These are phyloP conservation scores for Ganoderma multipileum DNA, from an alignment of 1,284 basidiomycete species.

Conservation along the genomic window DNA sequence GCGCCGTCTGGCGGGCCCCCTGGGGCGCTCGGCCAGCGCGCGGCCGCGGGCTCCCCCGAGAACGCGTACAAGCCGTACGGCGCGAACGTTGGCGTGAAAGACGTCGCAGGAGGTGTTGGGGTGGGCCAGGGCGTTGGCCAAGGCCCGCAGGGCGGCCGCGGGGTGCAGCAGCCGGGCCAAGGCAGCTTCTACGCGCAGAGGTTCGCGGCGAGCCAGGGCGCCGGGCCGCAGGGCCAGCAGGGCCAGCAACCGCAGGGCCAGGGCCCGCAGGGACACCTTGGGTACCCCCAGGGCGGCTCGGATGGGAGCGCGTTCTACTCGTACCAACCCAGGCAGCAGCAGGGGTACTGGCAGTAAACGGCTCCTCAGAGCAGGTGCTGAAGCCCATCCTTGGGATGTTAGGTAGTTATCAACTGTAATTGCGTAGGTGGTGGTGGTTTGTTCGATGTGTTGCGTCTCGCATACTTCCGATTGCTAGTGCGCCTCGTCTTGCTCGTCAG, in stretches of 20 bases:
- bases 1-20: slow-evolving; percentile 51
- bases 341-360: slow-evolving; percentile 73
- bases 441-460: slow-evolving; percentile 2
- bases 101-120: slow-evolving; percentile 57
- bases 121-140: slow-evolving; percentile 48
- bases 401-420: slow-evolving; percentile 1
- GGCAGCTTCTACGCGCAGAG: slow-evolving; percentile 68
- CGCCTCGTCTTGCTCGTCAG: slow-evolving; percentile 3
- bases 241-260: slow-evolving; percentile 51
- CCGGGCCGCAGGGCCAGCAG: slow-evolving; percentile 54
- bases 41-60: slow-evolving; percentile 67
- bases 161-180: slow-evolving; percentile 57
- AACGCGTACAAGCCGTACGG: slow-evolving; percentile 77
- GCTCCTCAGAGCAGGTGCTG: neutral
- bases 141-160: slow-evolving; percentile 54
- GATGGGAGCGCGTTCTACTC: slow-evolving; percentile 68
- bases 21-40: slow-evolving; percentile 48
- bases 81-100: slow-evolving; percentile 58
- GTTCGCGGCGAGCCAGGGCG: slow-evolving; percentile 56
- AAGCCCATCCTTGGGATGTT: neutral
- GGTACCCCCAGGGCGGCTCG: slow-evolving; percentile 67
- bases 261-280: slow-evolving; percentile 67
- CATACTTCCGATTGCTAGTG: neutral
- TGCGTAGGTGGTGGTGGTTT: slow-evolving; percentile 3
- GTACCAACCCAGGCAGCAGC: slow-evolving; percentile 70